These are phyloP conservation scores for Gossypium laxum DNA, from an alignment of 441 rosid species.

Conservation along the genomic window DNA sequence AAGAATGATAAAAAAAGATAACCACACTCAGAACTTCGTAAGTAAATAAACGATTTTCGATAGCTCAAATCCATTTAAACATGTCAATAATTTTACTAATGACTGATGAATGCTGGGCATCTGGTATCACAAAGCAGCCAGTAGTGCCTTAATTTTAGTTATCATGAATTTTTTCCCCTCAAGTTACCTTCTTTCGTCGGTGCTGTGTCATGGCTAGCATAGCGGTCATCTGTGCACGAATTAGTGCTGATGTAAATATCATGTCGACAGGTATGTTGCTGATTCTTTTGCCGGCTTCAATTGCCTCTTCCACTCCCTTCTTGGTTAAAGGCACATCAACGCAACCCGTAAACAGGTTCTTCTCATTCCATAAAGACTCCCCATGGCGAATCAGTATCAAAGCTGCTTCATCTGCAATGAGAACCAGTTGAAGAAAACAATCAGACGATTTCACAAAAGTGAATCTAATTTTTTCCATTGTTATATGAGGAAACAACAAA, in stretches of 20 bases:
- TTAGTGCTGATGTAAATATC: slow-evolving; percentile 78
- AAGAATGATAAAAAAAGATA: not conserved
- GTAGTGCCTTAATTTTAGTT: not conserved
- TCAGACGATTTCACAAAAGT: slow-evolving; percentile 11
- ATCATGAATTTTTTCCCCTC: not conserved
- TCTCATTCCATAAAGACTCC: slow-evolving; percentile 92
- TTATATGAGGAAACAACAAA: not conserved
- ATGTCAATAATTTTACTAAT: not conserved
- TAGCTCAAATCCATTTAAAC: not conserved
- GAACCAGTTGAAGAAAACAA: slow-evolving; percentile 1
- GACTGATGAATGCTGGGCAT: not conserved
- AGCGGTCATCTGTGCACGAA: slow-evolving; percentile 97
- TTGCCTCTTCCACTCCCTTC: slow-evolving; percentile 88
- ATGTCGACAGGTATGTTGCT: slow-evolving; percentile 86
- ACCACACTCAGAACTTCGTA: not conserved
- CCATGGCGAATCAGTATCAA: slow-evolving; percentile 85
- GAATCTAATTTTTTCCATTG: not conserved
- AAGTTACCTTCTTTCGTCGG: slow-evolving; percentile 70
- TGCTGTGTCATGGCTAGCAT: slow-evolving; percentile 98
- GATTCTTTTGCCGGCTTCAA: slow-evolving; percentile 90
- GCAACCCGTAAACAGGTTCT: slow-evolving; percentile 92
- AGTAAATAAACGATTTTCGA: not conserved
- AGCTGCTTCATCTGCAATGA: slow-evolving; percentile 61
- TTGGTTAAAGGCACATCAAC: slow-evolving; percentile 89
- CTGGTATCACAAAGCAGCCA: not conserved